Percentiles rank a stretch among this genome's conserved stretches.
Evolutionary conservation across 805 yeast species (phyloP).

Genomic region (Starmera caribaea): DNA sequence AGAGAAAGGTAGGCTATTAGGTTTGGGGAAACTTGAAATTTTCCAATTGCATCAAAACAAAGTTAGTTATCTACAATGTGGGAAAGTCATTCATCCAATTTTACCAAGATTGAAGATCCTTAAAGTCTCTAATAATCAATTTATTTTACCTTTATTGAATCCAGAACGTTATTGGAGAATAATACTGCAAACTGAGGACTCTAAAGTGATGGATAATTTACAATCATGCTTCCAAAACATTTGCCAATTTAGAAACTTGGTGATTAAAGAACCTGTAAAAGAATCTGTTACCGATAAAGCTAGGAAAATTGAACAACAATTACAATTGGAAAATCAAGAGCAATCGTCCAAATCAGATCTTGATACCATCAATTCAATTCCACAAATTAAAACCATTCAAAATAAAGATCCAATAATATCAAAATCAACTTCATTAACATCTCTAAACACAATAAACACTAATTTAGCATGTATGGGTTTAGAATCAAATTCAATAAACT

Average conservation of each 20-base stretch:
- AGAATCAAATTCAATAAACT: conserved; percentile 18
- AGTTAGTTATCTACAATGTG: conserved; percentile 52
- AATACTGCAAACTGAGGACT: conserved; percentile 18
- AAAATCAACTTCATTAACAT: conserved; percentile 12
- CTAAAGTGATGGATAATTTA: conserved; percentile 11
- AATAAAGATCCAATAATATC: conserved; percentile 1
- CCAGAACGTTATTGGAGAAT: conserved; percentile 73
- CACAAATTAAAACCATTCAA: too few relatives aligned
- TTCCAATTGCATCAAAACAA: conserved; percentile 48
- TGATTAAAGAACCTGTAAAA: conserved; percentile 7
- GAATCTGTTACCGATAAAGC: background rate
- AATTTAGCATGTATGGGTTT: conserved; percentile 26
- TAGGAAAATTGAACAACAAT: too few relatives aligned
- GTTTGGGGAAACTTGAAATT: conserved; percentile 51
- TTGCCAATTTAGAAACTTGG: conserved; percentile 33
- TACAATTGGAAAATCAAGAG: too few relatives aligned
- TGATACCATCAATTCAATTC: too few relatives aligned
- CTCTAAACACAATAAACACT: conserved; percentile 19
- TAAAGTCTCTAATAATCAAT: conserved; percentile 36
- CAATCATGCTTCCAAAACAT: conserved; percentile 20
- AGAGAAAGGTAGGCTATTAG: conserved; percentile 37
- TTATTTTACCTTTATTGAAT: conserved; percentile 56
- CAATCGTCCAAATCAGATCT: too few relatives aligned
- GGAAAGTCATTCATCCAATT: conserved; percentile 61
- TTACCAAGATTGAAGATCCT: conserved; percentile 53